These are phyloP conservation scores for Xylaria palmicola DNA, from an alignment of 495 filamentous ascomycete species.

Conservation along the genomic window DNA sequence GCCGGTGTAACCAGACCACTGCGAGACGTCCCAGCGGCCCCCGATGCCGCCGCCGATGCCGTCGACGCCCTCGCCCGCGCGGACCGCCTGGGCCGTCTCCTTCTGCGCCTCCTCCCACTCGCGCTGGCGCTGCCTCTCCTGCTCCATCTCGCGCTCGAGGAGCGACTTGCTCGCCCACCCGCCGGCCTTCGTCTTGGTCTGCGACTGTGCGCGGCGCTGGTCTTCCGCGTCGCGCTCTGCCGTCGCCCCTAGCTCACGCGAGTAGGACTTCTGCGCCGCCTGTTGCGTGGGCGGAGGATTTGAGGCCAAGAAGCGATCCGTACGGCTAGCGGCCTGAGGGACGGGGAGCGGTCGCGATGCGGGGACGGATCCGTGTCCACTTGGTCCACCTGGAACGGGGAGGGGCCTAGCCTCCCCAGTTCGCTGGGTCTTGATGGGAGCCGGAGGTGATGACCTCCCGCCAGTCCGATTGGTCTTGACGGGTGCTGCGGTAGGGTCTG, in stretches of 20 bases:
- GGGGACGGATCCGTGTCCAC: constrained; percentile 18
- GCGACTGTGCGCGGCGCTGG: constrained; percentile 59
- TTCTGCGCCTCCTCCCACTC: constrained; percentile 96
- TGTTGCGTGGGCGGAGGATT: constrained; percentile 38
- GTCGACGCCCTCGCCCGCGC: constrained; percentile 48
- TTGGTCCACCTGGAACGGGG: constrained; percentile 22
- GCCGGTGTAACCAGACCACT: constrained; percentile 79
- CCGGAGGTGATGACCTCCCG: constrained; percentile 27
- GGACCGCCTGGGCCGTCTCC: constrained; percentile 59
- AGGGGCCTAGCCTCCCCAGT: constrained; percentile 39
- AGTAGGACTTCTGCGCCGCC: constrained; percentile 48
- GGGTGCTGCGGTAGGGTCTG: constrained; percentile 19
- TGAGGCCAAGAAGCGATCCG: constrained; percentile 43
- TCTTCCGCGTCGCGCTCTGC: constrained; percentile 70
- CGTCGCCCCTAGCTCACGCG: constrained; percentile 55
- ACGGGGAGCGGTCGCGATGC: constrained; percentile 33
- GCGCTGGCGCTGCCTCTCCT: constrained; percentile 84
- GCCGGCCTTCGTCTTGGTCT: constrained; percentile 68
- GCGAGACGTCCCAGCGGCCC: constrained; percentile 80
- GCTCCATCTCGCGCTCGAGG: constrained; percentile 93
- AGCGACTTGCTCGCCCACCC: constrained; percentile 80
- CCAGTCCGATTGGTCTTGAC: constrained; percentile 38
- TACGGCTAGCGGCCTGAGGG: constrained; percentile 36
- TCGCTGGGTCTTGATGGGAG: constrained; percentile 34
- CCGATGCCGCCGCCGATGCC: constrained; percentile 55